Evolutionary conservation across 2,329 filamentous ascomycete species (phyloP), one percentile per base, ranked within the genome.

Genomic region (Xylariaceae sp.): DNA sequence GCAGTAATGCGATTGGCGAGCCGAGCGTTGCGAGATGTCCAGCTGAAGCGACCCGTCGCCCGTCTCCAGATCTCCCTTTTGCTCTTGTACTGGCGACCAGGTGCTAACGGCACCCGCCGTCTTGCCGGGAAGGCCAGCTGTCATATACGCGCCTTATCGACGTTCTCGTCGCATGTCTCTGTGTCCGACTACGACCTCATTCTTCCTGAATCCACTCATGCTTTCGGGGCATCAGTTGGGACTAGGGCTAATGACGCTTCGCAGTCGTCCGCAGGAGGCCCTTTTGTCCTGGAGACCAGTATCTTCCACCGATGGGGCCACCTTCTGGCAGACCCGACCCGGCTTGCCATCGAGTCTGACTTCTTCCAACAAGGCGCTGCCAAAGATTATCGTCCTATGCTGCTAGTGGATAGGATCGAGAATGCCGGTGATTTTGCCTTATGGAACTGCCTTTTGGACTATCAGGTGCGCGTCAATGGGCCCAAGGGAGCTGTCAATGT

Each of bases 1-100:
- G 62, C 63, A 68, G 68, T 68, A 67, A 70, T 70, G 68, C 67
- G 65, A 68, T 53, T 63, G 63, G 65, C 58, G 65, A 61, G 58
- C 58, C 64, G 59, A 58, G 48, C 49, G 32, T 50, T 64, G 59
- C 66, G 65, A 67, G 57, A 70, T 67, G 65, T 69, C 63, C 67
- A 65, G 63, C 62, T 62, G 57, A 62, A 60, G 54, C 56, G 54
- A 53, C 54, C 60, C 53, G 41, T 58, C 50, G 52, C 62, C 56
- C 54, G 56, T 60, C 50, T 55, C 47, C 60, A 40, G 50, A 51
- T 47, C n/a, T 51, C 43, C 49, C 41, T 53, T 50, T 40, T 32
- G 32, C 44, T 49, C 49, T 53, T 45, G 49, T 49, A n/a, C 49
- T 58, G 34, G 32, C 65, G 53, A 41, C 31, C 37, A 19, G 39